These are phyloP conservation scores for Glonium stellatum DNA, from an alignment of 495 filamentous ascomycete genomes.

Conservation along the genomic window DNA sequence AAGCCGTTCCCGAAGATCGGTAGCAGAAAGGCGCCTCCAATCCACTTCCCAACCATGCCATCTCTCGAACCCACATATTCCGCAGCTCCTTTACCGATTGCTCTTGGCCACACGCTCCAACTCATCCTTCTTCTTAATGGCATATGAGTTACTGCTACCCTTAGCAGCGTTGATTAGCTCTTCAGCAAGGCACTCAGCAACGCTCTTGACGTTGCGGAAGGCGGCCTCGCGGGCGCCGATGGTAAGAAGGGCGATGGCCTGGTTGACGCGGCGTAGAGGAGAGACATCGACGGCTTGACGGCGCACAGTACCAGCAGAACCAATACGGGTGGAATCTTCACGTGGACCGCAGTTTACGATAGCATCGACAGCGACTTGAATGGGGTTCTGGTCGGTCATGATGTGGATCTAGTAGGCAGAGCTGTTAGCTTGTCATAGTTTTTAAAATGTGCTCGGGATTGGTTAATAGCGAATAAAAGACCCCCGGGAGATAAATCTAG, in stretches of 20 bases:
- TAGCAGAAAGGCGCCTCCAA: conserved; percentile 4
- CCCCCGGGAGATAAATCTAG: no score
- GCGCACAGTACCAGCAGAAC: conserved; percentile 97
- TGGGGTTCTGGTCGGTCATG: conserved; percentile 99
- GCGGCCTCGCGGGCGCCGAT: conserved; percentile 94
- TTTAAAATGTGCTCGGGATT: no score
- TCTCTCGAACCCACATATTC: neutral
- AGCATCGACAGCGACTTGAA: conserved; percentile 98
- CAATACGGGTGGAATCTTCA: conserved; percentile 99
- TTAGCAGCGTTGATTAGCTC: conserved; percentile 99
- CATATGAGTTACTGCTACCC: conserved; percentile 98
- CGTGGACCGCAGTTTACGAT: conserved; percentile 99
- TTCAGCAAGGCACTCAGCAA: conserved; percentile 96
- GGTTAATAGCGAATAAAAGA: no score
- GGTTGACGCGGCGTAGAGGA: conserved; percentile 98
- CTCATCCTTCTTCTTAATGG: conserved; percentile 99
- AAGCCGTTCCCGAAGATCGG: conserved; percentile 13
- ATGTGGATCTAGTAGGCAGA: conserved; percentile 72
- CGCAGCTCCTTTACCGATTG: conserved; percentile 71
- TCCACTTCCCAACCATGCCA: conserved; percentile 8
- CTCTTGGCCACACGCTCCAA: conserved; percentile 99
- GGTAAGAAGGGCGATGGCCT: conserved; percentile 94
- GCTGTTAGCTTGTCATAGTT: neutral
- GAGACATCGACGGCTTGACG: conserved; percentile 99
- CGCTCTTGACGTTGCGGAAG: conserved; percentile 99